These are phyloP conservation scores for Pezicula carpinea DNA, from an alignment of 2,329 filamentous ascomycete species.

Conservation along the genomic window DNA sequence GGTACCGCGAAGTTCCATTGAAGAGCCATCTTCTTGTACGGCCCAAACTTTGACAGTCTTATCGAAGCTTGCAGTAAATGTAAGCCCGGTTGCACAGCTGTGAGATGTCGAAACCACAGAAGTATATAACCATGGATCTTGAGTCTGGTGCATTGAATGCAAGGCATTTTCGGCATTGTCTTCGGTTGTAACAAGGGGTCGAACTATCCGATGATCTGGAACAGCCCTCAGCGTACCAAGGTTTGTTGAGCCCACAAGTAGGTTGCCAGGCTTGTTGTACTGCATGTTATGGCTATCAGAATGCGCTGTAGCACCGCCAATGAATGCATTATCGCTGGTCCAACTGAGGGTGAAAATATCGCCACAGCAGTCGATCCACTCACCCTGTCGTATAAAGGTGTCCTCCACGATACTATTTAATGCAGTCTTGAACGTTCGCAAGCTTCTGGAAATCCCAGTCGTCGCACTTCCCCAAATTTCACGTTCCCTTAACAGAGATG, in stretches of 20 bases:
- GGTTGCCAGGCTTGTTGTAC: conserved; percentile 61
- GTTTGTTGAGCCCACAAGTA: conserved; percentile 48
- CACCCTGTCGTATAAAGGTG: conserved; percentile 41
- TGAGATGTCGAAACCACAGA: conserved; percentile 60
- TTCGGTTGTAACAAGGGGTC: conserved; percentile 39
- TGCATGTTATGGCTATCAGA: conserved; percentile 60
- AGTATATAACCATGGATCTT: conserved; percentile 60
- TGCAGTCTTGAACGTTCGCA: conserved; percentile 15
- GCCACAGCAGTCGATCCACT: conserved; percentile 58
- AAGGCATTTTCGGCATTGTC: conserved; percentile 50
- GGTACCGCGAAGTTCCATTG: conserved; percentile 42
- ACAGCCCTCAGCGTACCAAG: conserved; percentile 44
- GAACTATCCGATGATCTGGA: conserved; percentile 51
- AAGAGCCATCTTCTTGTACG: conserved; percentile 31
- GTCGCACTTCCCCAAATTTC: conserved; percentile 20
- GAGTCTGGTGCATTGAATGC: conserved; percentile 51
- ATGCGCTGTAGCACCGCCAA: conserved; percentile 60
- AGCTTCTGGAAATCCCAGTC: conserved; percentile 9
- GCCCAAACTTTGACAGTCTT: conserved; percentile 57
- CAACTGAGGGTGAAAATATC: conserved; percentile 56
- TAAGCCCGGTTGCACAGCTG: conserved; percentile 38
- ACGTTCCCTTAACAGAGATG: conserved; percentile 18
- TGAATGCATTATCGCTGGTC: conserved; percentile 46
- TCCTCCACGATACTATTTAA: conserved; percentile 39
- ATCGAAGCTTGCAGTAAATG: conserved; percentile 59